phyloP scores from a whole-genome alignment of 176 grass and related monocot genomes.

The Alopecurus myosuroides region DNA sequence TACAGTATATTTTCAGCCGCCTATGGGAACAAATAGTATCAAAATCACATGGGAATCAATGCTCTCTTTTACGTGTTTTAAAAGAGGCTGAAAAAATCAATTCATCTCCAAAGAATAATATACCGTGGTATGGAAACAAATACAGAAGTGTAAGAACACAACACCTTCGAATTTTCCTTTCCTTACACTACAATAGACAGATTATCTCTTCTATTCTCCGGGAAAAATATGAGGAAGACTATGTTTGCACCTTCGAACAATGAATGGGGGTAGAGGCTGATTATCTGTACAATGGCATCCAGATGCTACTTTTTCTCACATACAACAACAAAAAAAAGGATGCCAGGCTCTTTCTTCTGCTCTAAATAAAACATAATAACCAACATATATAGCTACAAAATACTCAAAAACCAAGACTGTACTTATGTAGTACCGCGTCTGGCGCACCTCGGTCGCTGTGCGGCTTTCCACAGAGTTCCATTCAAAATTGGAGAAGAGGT shows the following conservation, averaged over 20 bases:
- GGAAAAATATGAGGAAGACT: neutral
- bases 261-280: constrained; percentile 14
- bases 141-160: constrained; percentile 17
- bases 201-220: neutral
- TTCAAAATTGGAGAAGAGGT: neutral
- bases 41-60: neutral
- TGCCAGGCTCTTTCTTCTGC: constrained; percentile 5
- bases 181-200: constrained; percentile 33
- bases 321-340: constrained; percentile 29
- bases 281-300: constrained; percentile 49
- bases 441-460: neutral
- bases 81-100: neutral
- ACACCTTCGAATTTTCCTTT: constrained; percentile 12
- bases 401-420: constrained; percentile 14
- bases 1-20: no score
- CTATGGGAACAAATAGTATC: neutral
- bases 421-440: neutral
- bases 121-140: neutral
- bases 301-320: constrained; percentile 22
- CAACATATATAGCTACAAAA: constrained; percentile 41
- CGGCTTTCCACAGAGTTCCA: neutral
- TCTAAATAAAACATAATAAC: constrained; percentile 27
- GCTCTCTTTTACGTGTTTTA: neutral
- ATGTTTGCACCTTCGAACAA: constrained; percentile 6
- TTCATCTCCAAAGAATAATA: neutral